Percentiles rank a stretch among this genome's conserved stretches.
phyloP scores from a whole-genome alignment of 805 yeast species.

The Monosporozyma siamensis region DNA sequence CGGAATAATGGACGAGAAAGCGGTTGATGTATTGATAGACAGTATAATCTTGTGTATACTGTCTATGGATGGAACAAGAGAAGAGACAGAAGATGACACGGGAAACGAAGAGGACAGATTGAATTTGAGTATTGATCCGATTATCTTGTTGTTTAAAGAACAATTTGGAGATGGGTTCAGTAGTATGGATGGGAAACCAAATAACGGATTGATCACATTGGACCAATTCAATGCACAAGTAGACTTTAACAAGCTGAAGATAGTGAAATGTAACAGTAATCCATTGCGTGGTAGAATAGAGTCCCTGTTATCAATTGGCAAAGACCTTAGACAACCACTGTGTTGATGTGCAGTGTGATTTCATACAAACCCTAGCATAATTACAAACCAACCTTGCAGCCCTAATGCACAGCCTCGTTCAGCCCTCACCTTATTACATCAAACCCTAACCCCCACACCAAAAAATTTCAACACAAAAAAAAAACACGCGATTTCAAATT shows the following conservation, averaged over 20 bases:
- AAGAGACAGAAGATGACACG: not conserved
- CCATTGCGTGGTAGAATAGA: constrained; percentile 70
- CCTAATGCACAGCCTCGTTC: too few relatives aligned
- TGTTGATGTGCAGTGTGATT: not conserved
- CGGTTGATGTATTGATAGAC: not conserved
- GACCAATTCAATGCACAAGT: constrained; percentile 66
- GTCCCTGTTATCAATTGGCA: constrained; percentile 63
- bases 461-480: not conserved
- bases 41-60: constrained; percentile 1
- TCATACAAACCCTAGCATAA: not conserved
- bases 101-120: not conserved
- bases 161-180: constrained; percentile 62
- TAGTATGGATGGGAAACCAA: not conserved
- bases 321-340: constrained; percentile 24
- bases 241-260: constrained; percentile 49
- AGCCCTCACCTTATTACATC: too few relatives aligned
- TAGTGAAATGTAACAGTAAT: constrained; percentile 52
- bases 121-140: not conserved
- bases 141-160: constrained; percentile 45
- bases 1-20: not conserved
- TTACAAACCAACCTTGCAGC: too few relatives aligned
- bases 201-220: constrained; percentile 39
- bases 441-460: too few relatives aligned
- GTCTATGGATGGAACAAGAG: constrained; percentile 1
- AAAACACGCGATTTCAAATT: not conserved